phyloP scores from a whole-genome alignment of 768 basidiomycete species.

The Boletus speciosus region DNA sequence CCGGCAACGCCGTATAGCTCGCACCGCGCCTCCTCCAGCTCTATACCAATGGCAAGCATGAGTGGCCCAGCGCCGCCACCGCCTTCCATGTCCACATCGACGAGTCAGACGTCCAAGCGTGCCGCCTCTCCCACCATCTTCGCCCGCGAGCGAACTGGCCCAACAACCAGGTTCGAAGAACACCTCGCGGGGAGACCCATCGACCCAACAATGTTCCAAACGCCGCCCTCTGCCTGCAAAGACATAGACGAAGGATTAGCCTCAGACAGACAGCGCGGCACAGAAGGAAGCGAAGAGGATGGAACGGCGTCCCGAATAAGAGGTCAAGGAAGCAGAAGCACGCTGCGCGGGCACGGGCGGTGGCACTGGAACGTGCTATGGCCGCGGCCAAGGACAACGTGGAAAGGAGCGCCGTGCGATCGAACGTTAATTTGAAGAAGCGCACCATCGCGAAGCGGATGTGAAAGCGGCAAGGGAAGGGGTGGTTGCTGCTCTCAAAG shows the following conservation, averaged over 20 bases:
- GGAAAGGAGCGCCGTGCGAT: conserved; percentile 17
- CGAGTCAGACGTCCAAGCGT: conserved; percentile 17
- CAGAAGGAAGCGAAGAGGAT: conserved; percentile 17
- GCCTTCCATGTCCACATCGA: conserved; percentile 19
- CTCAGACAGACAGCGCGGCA: conserved; percentile 25
- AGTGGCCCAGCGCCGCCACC: conserved; percentile 15
- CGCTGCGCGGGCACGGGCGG: conserved; percentile 8
- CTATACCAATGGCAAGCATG: conserved; percentile 23
- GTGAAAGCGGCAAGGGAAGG: conserved; percentile 25
- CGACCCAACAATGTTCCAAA: neutral
- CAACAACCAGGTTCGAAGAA: conserved; percentile 1
- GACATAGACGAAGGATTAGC: neutral
- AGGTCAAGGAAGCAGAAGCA: conserved; percentile 13
- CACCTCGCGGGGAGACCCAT: neutral
- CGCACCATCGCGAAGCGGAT: conserved; percentile 25
- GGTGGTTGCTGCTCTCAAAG: conserved; percentile 27
- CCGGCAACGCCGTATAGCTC: conserved; percentile 13
- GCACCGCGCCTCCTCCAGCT: neutral
- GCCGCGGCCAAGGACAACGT: conserved; percentile 16
- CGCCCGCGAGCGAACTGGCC: neutral
- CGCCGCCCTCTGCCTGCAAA: neutral
- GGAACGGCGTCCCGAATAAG: conserved; percentile 13
- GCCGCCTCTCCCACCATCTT: conserved; percentile 19
- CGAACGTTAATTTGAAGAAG: conserved; percentile 28
- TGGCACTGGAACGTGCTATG: conserved; percentile 18